phyloP scores from a whole-genome alignment of 306 rosid genomes.

The Cucurbita pepo region DNA sequence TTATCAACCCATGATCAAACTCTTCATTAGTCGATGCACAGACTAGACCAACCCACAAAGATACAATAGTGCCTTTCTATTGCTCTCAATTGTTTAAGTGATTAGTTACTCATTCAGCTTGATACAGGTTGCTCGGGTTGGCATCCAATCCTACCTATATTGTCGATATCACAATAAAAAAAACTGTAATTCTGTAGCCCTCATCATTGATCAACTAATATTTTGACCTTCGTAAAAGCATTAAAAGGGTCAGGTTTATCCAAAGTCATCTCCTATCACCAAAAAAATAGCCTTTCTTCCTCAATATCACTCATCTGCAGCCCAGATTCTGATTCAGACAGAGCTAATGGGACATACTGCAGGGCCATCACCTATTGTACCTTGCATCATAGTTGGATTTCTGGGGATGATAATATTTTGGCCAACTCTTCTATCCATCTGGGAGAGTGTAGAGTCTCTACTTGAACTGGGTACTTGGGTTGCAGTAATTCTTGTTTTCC shows the following conservation, averaged over 20 bases:
- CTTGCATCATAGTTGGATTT: conserved; percentile 31
- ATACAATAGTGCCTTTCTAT: background rate
- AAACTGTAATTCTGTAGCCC: background rate
- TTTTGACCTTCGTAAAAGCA: background rate
- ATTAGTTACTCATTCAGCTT: background rate
- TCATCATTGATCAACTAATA: conserved; percentile 1
- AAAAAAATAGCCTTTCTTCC: background rate
- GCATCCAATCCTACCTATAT: conserved; percentile 6
- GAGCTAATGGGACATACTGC: conserved; percentile 20
- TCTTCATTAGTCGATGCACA: too few species aligned
- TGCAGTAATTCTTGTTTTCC: conserved; percentile 14
- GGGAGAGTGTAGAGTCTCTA: conserved; percentile 20
- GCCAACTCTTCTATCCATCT: conserved; percentile 19
- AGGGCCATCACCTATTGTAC: conserved; percentile 70
- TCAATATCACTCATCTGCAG: background rate
- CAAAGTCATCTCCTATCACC: background rate
- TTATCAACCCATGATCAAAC: too few species aligned
- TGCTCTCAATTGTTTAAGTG: background rate
- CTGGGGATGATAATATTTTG: conserved; percentile 37
- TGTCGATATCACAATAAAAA: background rate
- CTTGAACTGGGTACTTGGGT: conserved; percentile 7
- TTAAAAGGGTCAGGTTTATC: background rate
- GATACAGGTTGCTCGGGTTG: conserved; percentile 2
- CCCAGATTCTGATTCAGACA: background rate
- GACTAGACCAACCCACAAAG: background rate